Base-by-base conservation (phyloP, 2,329 filamentous ascomycete genomes). In the Aspergillus floridensis region DNA sequence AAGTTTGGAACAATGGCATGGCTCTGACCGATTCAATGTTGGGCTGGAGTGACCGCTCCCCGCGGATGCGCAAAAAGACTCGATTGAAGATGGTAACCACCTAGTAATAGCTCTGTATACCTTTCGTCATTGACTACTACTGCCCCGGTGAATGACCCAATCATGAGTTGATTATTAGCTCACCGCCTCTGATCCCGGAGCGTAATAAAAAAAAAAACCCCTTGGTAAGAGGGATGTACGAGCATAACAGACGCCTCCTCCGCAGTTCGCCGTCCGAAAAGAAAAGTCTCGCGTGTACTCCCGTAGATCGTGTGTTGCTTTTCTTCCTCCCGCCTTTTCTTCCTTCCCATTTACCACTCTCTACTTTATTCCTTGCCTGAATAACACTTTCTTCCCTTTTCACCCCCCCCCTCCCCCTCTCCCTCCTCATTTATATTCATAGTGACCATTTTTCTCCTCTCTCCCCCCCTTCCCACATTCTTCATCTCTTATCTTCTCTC, bases 221-320 rank as follows among this genome's bases (percentile, higher is more conserved):
- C 19, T 24, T 12, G 32, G 32, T 35, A 35, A 35, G 32, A 35
- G 32, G 11, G 11, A 35, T 35, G 32, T 35, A 35, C 14, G 12
- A 35, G 32, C 11, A 35, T 35, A 35, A 35, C 32, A 16, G 32
- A 35, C 32, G 32, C 32, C 32, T 35, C 32, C 32, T 35, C 51
- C 49, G 54, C 49, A 56, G 49, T 59, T 59, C 57, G 58, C 57
- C 57, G 60, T 58, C 50, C 51, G 56, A 48, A 58, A 58, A 56
- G 49, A 58, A 47, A 57, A 58, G 49, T 54, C 50, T 56, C 56
- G 53, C 41, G 53, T 55, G 53, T 55, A 29, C 26, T 29, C 26
- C 26, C 8, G 26, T 29, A 55, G 53, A 55, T 55, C 53, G 53
- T 55, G 53, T 55, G 53, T 55, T 55, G 53, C 53, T 55, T 55